These are phyloP conservation scores for Diaporthe vaccinii DNA, from an alignment of 2,329 filamentous ascomycete species.

Conservation along the genomic window DNA sequence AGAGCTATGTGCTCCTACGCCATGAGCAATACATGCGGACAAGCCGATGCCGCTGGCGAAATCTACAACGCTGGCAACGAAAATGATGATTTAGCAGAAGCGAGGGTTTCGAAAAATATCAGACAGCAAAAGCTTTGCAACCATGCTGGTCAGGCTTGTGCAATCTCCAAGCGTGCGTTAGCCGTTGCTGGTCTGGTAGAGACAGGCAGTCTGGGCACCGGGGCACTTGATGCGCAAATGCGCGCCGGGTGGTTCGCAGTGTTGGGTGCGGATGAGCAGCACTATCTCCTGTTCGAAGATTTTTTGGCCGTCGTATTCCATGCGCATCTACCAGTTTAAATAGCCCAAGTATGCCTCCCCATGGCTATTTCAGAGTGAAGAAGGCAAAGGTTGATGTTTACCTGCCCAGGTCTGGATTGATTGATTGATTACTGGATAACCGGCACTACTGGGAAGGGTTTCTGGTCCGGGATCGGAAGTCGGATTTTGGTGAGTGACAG, in stretches of 20 bases:
- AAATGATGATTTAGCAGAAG: too few species aligned
- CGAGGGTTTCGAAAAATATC: too few species aligned
- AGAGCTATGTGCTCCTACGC: too few species aligned
- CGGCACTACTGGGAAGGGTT: neutral
- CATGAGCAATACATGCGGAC: too few species aligned
- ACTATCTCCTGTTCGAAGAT: neutral
- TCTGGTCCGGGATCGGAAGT: conserved; percentile 29
- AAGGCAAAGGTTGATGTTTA: neutral
- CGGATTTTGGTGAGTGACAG: conserved; percentile 21
- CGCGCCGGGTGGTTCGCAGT: neutral
- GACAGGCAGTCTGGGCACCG: neutral
- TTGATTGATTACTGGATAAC: neutral
- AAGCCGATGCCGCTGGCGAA: too few species aligned
- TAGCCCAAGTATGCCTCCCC: too few species aligned
- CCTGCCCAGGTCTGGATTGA: neutral
- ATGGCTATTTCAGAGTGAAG: neutral
- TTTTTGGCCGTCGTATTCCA: neutral
- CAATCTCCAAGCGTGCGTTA: neutral
- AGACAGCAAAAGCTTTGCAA: neutral
- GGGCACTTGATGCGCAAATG: conserved; percentile 12
- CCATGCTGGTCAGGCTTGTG: neutral
- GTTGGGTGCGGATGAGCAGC: neutral
- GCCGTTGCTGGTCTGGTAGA: neutral
- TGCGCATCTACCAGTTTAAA: neutral
- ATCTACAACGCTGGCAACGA: too few species aligned